Base-by-base conservation (phyloP, 1,284 basidiomycete genomes). In the Boletus albobrunnescens region DNA sequence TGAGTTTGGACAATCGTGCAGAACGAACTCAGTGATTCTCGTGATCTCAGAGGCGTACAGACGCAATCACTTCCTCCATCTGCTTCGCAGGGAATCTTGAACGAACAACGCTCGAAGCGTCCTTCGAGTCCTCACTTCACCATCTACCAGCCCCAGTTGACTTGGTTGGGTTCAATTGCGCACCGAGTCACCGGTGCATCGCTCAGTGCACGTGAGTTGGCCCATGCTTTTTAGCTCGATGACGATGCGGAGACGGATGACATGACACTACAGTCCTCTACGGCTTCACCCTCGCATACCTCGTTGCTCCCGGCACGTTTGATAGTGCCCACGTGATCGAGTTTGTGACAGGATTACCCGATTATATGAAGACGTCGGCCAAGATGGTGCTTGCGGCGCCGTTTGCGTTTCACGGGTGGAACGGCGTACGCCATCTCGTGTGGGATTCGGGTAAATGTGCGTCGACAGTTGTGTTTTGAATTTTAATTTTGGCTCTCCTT, bases 71-170 rank as follows among this genome's bases (percentile, higher is more conserved):
- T 84, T 6, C 73, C 82, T 7, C 74, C 82, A 2, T 72, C 81
- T 0, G 77, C 81, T 2, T 74, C 80, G 39, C 69, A 73, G 36
- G 76, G 76, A 6, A 82, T 95, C 54, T 75, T 98, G 54, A 95
- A 99, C 76, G 68, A 80, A 55, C 94, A 97, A 69, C 84, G 95
- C 55, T 72, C 88, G 42, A 73, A 77, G 41, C 86, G 95, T 24
- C 95, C 96, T 16, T 87, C 78, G 49, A 90, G 87, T 60, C 95
- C 96, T 19, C 93, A 97, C 69, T 87, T 94, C 60, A 91, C 91
- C 41, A 97, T 98, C 70, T 99, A 98, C 74, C 90, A 96, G 68
- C 93, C 92, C 17, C 94, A 97, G 68, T 70, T 93, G 38, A 98
- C 95, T 36, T 96, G 91, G 91, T 31, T 86, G 47, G 77, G 71